Percentiles rank a stretch among this genome's conserved stretches.
These are phyloP conservation scores for Botrytis squamosa DNA, from an alignment of 2,329 filamentous ascomycete species.

Conservation along the genomic window DNA sequence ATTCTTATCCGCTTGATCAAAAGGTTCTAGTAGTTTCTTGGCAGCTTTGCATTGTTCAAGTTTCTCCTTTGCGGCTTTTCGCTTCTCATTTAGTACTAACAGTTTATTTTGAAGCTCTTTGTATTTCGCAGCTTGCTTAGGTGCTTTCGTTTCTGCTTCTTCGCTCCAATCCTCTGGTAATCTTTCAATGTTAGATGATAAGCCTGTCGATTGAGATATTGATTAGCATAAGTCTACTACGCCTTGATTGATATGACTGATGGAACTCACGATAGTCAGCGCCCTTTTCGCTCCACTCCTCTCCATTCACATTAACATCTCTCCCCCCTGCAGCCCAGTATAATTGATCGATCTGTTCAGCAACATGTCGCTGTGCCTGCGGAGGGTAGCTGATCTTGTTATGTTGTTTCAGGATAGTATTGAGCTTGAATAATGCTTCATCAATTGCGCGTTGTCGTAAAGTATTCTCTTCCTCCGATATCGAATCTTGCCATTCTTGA, in stretches of 20 bases:
- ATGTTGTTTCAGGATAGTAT: slow-evolving; percentile 63
- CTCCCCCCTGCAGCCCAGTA: slow-evolving; percentile 54
- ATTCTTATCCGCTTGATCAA: slow-evolving; percentile 44
- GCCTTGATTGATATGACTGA: background rate
- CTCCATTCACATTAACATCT: slow-evolving; percentile 38
- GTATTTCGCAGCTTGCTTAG: slow-evolving; percentile 51
- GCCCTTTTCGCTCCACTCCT: slow-evolving; percentile 43
- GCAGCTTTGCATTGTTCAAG: slow-evolving; percentile 52
- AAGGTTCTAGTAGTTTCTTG: slow-evolving; percentile 51
- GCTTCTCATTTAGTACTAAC: slow-evolving; percentile 48
- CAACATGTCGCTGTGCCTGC: slow-evolving; percentile 67
- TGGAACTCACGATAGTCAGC: slow-evolving; percentile 38
- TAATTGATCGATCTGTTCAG: slow-evolving; percentile 68
- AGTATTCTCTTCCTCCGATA: slow-evolving; percentile 44
- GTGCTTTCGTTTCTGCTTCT: slow-evolving; percentile 40
- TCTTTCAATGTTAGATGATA: slow-evolving; percentile 33
- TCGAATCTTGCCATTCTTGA: slow-evolving; percentile 43
- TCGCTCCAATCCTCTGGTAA: slow-evolving; percentile 36
- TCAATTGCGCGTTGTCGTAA: slow-evolving; percentile 51
- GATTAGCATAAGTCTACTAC: background rate
- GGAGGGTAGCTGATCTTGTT: slow-evolving; percentile 64
- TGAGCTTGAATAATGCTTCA: slow-evolving; percentile 57
- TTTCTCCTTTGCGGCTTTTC: slow-evolving; percentile 43
- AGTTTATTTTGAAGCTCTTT: slow-evolving; percentile 51
- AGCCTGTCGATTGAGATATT: slow-evolving; percentile 23